Conservation (phyloP, 176 grass and related monocot species). For the Otatea glauca region DNA sequence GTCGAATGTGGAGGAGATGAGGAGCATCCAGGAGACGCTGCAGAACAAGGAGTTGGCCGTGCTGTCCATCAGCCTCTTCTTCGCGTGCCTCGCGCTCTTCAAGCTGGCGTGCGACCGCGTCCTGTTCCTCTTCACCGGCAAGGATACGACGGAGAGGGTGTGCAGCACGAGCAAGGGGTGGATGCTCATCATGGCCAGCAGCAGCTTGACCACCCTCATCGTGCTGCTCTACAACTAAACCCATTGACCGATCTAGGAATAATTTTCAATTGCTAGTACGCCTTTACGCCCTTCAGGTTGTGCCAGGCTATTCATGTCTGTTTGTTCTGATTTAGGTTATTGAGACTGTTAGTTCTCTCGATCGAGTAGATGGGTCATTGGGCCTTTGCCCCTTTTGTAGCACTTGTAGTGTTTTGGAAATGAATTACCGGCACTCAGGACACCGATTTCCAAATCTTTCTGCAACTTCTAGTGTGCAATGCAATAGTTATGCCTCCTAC, state of each 20-base stretch:
- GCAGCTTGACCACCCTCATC: slow-evolving; percentile 67
- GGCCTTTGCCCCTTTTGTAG: not conserved
- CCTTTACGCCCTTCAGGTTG: not conserved
- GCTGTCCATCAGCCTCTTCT: slow-evolving; percentile 69
- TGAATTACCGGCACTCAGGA: not conserved
- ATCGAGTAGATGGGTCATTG: not conserved
- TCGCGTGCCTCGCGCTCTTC: slow-evolving; percentile 65
- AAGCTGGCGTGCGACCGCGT: slow-evolving; percentile 67
- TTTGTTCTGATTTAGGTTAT: not conserved
- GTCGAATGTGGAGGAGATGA: slow-evolving; percentile 61
- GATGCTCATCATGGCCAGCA: slow-evolving; percentile 64
- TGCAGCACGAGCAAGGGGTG: slow-evolving; percentile 52
- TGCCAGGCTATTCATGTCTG: not conserved
- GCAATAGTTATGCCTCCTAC: not conserved
- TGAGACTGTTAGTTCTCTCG: not conserved
- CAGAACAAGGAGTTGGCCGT: slow-evolving; percentile 74
- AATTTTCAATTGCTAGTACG: not conserved
- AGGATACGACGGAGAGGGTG: not conserved
- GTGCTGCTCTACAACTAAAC: slow-evolving; percentile 56
- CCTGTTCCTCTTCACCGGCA: slow-evolving; percentile 40
- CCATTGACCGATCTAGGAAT: not conserved
- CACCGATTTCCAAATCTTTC: not conserved
- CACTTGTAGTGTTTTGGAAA: slow-evolving; percentile 16
- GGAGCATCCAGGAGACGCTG: slow-evolving; percentile 65
- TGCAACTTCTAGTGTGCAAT: not conserved